These are phyloP conservation scores for Parachlorella kessleri DNA, from an alignment of 139 green algal species.

Conservation along the genomic window DNA sequence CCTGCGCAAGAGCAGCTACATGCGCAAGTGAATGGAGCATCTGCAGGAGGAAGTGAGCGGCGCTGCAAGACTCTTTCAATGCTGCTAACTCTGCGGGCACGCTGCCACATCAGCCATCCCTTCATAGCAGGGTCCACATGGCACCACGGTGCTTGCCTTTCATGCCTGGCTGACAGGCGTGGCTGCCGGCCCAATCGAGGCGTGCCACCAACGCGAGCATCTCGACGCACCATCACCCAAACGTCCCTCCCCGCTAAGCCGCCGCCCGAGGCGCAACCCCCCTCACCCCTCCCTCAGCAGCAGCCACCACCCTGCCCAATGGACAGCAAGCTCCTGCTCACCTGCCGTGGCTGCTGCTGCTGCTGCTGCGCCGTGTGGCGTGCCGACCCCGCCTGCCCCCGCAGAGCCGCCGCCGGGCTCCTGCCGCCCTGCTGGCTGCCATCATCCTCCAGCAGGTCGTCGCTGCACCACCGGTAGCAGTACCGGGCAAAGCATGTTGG, in stretches of 20 bases:
- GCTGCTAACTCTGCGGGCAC: no score
- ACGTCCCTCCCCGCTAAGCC: no score
- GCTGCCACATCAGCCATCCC: no score
- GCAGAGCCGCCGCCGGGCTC: neutral
- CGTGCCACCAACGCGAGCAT: neutral
- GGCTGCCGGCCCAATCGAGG: neutral
- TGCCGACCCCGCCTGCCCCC: no score
- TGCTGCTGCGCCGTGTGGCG: neutral
- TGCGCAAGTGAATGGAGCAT: neutral
- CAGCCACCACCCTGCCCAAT: no score
- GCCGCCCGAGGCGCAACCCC: no score
- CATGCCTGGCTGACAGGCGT: neutral
- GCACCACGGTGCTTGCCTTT: no score
- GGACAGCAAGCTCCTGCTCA: neutral
- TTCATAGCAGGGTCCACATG: no score
- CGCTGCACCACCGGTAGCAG: neutral
- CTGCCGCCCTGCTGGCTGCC: neutral
- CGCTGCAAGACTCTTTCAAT: no score
- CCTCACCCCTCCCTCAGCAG: no score
- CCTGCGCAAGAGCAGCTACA: neutral
- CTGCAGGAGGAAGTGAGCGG: no score
- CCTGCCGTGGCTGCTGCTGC: neutral
- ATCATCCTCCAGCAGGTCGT: neutral
- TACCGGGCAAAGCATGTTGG: neutral
- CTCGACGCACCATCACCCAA: neutral